phyloP scores from a whole-genome alignment of 2,329 filamentous ascomycete species.

The Onygena corvina region DNA sequence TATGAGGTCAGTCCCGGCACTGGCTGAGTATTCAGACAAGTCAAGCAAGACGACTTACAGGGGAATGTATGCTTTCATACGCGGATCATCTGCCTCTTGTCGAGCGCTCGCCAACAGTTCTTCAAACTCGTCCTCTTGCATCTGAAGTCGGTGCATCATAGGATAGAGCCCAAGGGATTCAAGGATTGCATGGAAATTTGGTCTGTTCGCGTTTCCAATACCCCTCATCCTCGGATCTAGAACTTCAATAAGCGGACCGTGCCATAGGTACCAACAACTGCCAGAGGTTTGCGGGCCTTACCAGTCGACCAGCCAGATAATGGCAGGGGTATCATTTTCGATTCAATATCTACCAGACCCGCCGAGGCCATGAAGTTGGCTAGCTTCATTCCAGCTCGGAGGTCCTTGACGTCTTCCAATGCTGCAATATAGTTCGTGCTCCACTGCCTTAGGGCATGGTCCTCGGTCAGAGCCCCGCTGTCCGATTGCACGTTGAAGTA shows the following conservation, averaged over 20 bases:
- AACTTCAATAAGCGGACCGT: slow-evolving; percentile 17
- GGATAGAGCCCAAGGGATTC: slow-evolving; percentile 34
- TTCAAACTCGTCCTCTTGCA: slow-evolving; percentile 31
- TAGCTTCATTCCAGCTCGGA: slow-evolving; percentile 51
- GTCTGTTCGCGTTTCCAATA: slow-evolving; percentile 32
- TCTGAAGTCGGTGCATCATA: slow-evolving; percentile 32
- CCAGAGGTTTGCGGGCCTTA: slow-evolving; percentile 29
- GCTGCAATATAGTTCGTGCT: slow-evolving; percentile 52
- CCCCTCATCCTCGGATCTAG: slow-evolving; percentile 33
- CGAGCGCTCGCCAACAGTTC: slow-evolving; percentile 28
- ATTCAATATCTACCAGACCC: slow-evolving; percentile 58
- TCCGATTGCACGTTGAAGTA: slow-evolving; percentile 78
- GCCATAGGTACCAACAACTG: neutral
- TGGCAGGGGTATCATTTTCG: slow-evolving; percentile 52
- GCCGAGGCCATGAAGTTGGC: slow-evolving; percentile 47
- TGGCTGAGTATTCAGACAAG: neutral
- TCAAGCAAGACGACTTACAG: slow-evolving; percentile 24
- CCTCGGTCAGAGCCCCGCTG: slow-evolving; percentile 61
- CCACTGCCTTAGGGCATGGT: slow-evolving; percentile 54
- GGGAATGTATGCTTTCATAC: slow-evolving; percentile 36
- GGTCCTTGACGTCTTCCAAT: slow-evolving; percentile 53
- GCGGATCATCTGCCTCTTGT: slow-evolving; percentile 27
- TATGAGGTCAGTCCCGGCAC: slow-evolving; percentile 20
- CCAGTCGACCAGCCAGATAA: slow-evolving; percentile 58
- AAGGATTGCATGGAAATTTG: slow-evolving; percentile 30